Conservation (phyloP, 163 green algal species). For the Scenedesmus sp. region DNA sequence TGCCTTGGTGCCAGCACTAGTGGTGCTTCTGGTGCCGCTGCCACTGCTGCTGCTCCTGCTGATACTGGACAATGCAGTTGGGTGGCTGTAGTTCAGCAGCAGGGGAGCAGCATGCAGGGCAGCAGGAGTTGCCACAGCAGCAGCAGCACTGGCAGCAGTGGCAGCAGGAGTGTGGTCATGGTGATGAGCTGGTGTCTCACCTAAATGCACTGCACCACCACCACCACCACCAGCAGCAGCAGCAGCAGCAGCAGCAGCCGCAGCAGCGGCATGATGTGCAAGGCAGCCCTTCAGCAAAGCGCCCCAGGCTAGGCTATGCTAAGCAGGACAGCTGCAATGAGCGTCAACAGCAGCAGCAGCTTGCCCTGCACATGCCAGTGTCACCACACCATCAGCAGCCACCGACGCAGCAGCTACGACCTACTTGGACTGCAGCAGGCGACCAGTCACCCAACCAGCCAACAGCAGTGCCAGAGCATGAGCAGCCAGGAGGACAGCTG, state of each 20-base stretch:
- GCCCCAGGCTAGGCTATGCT: neutral
- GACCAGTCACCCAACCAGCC: neutral
- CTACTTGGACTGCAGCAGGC: neutral
- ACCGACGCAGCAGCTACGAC: neutral
- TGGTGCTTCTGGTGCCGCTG: neutral
- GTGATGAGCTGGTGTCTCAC: neutral
- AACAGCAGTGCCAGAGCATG: neutral
- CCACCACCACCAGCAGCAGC: neutral
- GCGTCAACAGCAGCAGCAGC: neutral
- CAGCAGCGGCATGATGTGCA: too few species aligned
- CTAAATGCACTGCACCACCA: neutral
- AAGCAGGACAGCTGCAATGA: neutral
- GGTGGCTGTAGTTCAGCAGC: neutral
- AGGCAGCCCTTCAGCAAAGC: neutral
- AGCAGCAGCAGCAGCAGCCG: constrained; percentile 30
- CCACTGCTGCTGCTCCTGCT: constrained; percentile 3
- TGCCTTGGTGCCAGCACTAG: neutral
- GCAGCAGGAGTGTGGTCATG: neutral
- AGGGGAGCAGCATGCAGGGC: neutral
- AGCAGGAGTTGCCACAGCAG: neutral
- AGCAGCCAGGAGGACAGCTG: neutral
- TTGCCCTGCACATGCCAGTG: neutral
- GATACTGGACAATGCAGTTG: neutral
- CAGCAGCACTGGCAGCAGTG: constrained; percentile 1
- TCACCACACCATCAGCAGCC: neutral